A percentile compares a stretch with the other conserved stretches of the same genome.
phyloP scores from a whole-genome alignment of 106 monocot genomes.

The Platanthera zijinensis region DNA sequence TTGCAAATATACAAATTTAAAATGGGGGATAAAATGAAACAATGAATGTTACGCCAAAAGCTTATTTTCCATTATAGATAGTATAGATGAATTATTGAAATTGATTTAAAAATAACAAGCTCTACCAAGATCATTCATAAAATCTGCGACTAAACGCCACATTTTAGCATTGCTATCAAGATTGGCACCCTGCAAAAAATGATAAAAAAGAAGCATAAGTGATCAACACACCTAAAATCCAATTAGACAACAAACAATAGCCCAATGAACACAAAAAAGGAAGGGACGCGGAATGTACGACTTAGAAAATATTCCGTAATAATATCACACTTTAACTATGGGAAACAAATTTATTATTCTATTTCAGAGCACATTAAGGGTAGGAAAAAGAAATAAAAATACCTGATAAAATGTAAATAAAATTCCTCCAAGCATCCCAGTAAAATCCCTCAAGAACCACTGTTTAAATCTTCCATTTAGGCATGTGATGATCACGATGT shows the following conservation, averaged over 20 bases:
- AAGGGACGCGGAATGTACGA: neutral
- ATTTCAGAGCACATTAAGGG: neutral
- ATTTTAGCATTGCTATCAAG: constrained; percentile 97
- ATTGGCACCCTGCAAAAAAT: constrained; percentile 70
- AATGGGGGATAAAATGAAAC: too few relatives aligned
- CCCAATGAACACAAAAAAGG: neutral
- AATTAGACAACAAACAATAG: neutral
- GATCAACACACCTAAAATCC: neutral
- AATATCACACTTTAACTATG: neutral
- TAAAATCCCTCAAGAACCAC: constrained; percentile 99
- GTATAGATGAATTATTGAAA: neutral
- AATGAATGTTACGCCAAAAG: too few relatives aligned
- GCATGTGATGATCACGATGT: constrained; percentile 5
- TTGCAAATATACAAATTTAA: too few relatives aligned
- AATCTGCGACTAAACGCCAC: constrained; percentile 98
- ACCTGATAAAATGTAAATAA: constrained; percentile 99
- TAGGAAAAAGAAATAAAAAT: neutral
- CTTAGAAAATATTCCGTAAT: neutral
- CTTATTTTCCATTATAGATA: too few relatives aligned
- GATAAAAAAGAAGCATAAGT: neutral
- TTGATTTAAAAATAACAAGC: constrained; percentile 3
- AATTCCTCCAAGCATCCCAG: constrained; percentile 98
- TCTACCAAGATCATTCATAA: constrained; percentile 98
- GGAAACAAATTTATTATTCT: neutral
- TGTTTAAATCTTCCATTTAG: constrained; percentile 39